These are phyloP conservation scores for Nannochloropsis gaditana DNA, from an alignment of 108 stramenopile genomes.

Conservation along the genomic window DNA sequence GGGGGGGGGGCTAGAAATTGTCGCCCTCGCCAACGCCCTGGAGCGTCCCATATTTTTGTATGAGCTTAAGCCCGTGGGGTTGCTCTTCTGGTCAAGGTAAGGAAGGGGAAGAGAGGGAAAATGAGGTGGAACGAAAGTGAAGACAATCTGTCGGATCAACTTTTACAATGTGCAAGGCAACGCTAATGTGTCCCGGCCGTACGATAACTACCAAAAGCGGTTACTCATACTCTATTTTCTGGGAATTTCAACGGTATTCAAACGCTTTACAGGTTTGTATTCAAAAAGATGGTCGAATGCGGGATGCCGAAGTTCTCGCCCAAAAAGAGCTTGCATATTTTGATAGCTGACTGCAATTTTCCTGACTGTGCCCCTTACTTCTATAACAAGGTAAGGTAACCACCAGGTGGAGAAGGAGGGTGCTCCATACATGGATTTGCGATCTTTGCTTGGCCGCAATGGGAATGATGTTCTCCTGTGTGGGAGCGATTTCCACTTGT, in stretches of 20 bases:
- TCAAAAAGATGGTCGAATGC: background rate
- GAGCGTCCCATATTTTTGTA: constrained; percentile 88
- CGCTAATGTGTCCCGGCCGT: too few relatives aligned
- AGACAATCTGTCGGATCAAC: background rate
- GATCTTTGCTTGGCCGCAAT: background rate
- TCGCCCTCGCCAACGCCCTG: constrained; percentile 81
- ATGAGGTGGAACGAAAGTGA: background rate
- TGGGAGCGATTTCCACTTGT: too few relatives aligned
- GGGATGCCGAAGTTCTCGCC: background rate
- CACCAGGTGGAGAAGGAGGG: background rate
- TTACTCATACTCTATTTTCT: too few relatives aligned
- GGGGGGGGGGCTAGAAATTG: constrained; percentile 96
- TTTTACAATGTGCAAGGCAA: too few relatives aligned
- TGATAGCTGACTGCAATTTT: constrained; percentile 39
- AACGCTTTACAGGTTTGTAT: background rate
- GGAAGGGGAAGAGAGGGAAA: background rate
- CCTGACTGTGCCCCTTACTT: constrained; percentile 21
- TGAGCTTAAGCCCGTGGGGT: constrained; percentile 58
- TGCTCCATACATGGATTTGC: background rate
- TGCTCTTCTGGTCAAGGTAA: background rate
- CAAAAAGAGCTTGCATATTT: constrained; percentile 47
- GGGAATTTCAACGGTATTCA: too few relatives aligned
- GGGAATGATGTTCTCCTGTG: too few relatives aligned
- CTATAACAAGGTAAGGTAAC: background rate
- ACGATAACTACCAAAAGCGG: too few relatives aligned